phyloP scores from a whole-genome alignment of 1,284 basidiomycete genomes.

The Heterobasidion irregulare region DNA sequence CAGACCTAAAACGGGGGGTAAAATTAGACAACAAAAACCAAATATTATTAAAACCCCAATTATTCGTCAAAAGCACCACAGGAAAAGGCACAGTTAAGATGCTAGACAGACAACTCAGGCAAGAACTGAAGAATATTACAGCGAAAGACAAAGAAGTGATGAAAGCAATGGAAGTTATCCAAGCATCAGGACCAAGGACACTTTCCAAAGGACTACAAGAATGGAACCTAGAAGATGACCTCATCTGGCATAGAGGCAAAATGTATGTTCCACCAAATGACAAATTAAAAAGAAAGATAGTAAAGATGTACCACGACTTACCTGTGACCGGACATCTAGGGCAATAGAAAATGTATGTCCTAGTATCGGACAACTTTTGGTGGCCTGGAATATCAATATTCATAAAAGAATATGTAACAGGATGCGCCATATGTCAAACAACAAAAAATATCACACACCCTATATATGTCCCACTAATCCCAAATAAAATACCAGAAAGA shows the following conservation, averaged over 20 bases:
- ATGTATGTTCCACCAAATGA: slow-evolving; percentile 18
- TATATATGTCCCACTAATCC: too few relatives aligned
- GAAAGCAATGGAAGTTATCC: slow-evolving; percentile 1
- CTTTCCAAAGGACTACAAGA: slow-evolving; percentile 9
- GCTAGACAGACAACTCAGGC: neutral
- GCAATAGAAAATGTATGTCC: slow-evolving; percentile 18
- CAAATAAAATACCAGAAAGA: too few relatives aligned
- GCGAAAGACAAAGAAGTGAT: neutral
- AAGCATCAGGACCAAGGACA: slow-evolving; percentile 1
- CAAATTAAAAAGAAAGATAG: slow-evolving; percentile 15
- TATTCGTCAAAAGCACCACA: neutral
- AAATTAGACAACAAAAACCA: slow-evolving; percentile 4
- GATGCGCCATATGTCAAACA: slow-evolving; percentile 20
- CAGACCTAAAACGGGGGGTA: slow-evolving; percentile 9
- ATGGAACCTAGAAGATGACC: slow-evolving; percentile 15
- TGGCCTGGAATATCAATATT: slow-evolving; percentile 21
- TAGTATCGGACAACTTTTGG: slow-evolving; percentile 20
- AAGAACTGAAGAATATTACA: neutral
- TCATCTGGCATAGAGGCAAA: slow-evolving; percentile 15
- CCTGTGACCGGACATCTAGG: slow-evolving; percentile 27
- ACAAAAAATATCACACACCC: too few relatives aligned
- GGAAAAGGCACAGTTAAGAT: neutral
- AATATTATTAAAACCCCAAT: slow-evolving; percentile 8
- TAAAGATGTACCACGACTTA: slow-evolving; percentile 20
- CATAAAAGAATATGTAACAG: slow-evolving; percentile 16